Percentiles rank a stretch among this genome's conserved stretches.
phyloP scores from a whole-genome alignment of 148 eudicot species.

The Vaccinium corymbosum region DNA sequence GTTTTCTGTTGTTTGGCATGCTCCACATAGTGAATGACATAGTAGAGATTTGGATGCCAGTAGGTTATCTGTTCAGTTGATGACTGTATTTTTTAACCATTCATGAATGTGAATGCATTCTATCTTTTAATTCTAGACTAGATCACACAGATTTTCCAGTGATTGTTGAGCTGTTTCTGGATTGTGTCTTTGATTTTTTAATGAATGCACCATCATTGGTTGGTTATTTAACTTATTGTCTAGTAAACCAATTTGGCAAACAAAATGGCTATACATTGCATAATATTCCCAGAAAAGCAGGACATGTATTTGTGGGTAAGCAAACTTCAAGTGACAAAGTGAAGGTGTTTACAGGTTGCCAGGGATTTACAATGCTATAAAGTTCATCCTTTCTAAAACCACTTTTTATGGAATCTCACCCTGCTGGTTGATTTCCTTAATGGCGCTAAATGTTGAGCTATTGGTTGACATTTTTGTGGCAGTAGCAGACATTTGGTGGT shows the following conservation, averaged over 20 bases:
- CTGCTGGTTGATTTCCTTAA: neutral
- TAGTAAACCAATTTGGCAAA: neutral
- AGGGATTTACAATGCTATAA: neutral
- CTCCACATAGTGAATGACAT: neutral
- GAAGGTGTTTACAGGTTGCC: constrained; percentile 1
- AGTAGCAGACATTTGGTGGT: neutral
- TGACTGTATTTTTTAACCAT: neutral
- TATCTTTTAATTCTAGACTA: neutral
- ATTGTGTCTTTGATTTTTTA: neutral
- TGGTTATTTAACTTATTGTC: neutral
- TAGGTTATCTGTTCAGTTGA: neutral
- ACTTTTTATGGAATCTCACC: constrained; percentile 3
- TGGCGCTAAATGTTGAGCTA: neutral
- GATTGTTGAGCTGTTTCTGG: neutral
- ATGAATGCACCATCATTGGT: neutral
- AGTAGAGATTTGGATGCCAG: neutral
- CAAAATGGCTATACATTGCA: neutral
- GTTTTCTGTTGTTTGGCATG: neutral
- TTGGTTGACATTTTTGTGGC: neutral
- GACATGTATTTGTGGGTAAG: neutral
- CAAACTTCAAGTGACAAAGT: neutral
- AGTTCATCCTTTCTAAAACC: neutral
- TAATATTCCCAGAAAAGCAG: neutral
- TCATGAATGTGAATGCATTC: neutral
- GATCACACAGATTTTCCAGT: neutral